phyloP scores from a whole-genome alignment of 1,284 basidiomycete species.

The Apiotrichum porosum region DNA sequence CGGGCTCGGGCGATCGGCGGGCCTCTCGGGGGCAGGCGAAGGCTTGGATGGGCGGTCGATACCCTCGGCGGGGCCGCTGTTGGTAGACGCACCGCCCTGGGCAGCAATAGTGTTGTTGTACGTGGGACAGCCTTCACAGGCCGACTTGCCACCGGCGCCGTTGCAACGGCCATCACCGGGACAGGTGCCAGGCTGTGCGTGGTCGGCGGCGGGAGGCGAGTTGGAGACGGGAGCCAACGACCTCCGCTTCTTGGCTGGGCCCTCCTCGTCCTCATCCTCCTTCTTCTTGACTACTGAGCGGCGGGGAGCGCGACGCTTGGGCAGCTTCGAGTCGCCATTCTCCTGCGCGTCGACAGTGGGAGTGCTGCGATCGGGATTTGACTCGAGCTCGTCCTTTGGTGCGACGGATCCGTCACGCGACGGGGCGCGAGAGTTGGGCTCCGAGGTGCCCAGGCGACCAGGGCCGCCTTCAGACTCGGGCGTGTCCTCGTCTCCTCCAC shows the following conservation, averaged over 20 bases:
- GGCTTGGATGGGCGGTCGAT: constrained; percentile 34
- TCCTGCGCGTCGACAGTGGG: not conserved
- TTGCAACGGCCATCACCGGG: constrained; percentile 93
- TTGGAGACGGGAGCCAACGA: constrained; percentile 23
- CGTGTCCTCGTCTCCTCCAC: constrained; percentile 26
- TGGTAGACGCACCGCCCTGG: not conserved
- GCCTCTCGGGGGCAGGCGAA: constrained; percentile 7
- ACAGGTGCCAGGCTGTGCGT: constrained; percentile 62
- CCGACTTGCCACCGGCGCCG: constrained; percentile 83
- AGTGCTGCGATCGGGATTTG: constrained; percentile 5
- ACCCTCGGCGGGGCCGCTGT: constrained; percentile 32
- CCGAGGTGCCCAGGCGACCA: constrained; percentile 1
- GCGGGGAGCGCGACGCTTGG: constrained; percentile 9
- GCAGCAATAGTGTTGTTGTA: constrained; percentile 67
- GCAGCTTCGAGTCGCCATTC: constrained; percentile 4
- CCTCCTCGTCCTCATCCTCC: constrained; percentile 8
- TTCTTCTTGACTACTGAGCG: constrained; percentile 6
- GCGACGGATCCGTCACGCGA: constrained; percentile 14
- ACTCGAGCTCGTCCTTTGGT: constrained; percentile 18
- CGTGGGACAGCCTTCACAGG: constrained; percentile 88
- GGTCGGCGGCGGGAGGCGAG: constrained; percentile 28
- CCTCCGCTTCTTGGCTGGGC: constrained; percentile 12
- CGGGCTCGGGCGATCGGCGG: constrained; percentile 8
- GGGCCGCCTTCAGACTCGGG: constrained; percentile 9
- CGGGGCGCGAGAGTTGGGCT: not conserved